Evolutionary conservation across 2,329 filamentous ascomycete genomes (phyloP).

Genomic region (Hysterium pulicare): DNA sequence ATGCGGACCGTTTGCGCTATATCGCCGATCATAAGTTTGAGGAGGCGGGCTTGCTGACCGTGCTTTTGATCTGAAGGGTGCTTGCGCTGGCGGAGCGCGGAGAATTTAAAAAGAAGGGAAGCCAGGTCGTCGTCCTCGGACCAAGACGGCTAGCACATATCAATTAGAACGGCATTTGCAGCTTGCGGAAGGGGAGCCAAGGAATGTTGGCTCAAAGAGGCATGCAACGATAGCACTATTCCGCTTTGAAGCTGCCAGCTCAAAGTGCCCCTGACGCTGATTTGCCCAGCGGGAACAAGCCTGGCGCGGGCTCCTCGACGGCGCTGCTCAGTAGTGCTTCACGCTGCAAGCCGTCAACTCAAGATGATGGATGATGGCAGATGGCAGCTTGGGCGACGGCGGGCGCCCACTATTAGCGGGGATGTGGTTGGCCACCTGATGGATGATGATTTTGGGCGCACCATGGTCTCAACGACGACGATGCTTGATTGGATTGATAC

Average conservation of each 20-base stretch:
- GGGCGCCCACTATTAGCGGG: too few relatives aligned
- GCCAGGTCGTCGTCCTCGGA: background rate
- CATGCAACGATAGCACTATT: slow-evolving; percentile 1
- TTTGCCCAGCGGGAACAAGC: background rate
- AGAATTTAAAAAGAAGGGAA: slow-evolving; percentile 4
- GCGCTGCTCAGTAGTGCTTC: too few relatives aligned
- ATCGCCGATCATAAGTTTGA: background rate
- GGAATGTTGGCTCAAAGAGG: slow-evolving; percentile 1
- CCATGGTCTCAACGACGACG: too few relatives aligned
- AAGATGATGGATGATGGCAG: too few relatives aligned
- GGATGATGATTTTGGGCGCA: background rate
- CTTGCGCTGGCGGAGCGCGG: slow-evolving; percentile 2
- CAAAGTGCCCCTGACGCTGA: background rate
- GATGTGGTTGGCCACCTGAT: background rate
- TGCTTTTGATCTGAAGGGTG: too few relatives aligned
- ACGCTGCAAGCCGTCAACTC: too few relatives aligned
- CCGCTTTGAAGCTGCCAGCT: background rate
- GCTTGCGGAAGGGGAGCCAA: slow-evolving; percentile 1
- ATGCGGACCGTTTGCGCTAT: too few relatives aligned
- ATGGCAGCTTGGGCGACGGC: too few relatives aligned
- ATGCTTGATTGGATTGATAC: too few relatives aligned
- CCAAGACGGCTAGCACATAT: background rate
- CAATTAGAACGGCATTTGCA: background rate
- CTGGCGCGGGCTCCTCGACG: background rate
- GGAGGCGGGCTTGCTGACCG: background rate